These are phyloP conservation scores for Leucosporidium scottii DNA, from an alignment of 768 basidiomycete species.

Conservation along the genomic window DNA sequence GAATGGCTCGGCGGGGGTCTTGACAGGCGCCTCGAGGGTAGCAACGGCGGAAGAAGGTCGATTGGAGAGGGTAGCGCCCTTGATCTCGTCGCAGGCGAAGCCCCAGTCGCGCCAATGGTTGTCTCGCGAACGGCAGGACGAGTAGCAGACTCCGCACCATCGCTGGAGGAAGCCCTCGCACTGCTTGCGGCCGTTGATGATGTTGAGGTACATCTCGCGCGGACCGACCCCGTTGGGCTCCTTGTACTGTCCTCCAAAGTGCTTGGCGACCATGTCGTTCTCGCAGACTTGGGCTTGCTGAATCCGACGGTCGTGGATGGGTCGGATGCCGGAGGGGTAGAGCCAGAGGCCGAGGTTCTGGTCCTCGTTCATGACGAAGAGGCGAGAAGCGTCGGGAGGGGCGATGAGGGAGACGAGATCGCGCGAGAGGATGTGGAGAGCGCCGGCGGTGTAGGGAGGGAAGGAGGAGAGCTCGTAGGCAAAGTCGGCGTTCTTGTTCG, in stretches of 20 bases:
- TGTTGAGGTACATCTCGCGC: constrained; percentile 30
- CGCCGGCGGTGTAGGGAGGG: constrained; percentile 29
- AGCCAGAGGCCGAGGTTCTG: constrained; percentile 30
- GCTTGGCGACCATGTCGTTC: constrained; percentile 33
- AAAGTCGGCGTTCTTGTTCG: constrained; percentile 29
- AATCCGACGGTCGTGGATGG: constrained; percentile 31
- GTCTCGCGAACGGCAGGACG: constrained; percentile 19
- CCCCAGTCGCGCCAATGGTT: constrained; percentile 19
- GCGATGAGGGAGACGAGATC: constrained; percentile 31
- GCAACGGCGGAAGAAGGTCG: background rate
- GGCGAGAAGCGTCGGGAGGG: constrained; percentile 1
- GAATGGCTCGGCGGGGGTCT: background rate
- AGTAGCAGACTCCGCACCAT: constrained; percentile 33
- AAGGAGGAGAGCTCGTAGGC: constrained; percentile 22
- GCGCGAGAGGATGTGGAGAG: constrained; percentile 28
- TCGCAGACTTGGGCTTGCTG: constrained; percentile 32
- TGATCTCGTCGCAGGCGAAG: constrained; percentile 28
- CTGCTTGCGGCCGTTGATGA: constrained; percentile 14
- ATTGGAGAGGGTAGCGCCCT: constrained; percentile 20
- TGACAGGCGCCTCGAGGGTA: constrained; percentile 8
- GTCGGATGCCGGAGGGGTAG: constrained; percentile 20
- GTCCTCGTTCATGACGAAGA: constrained; percentile 25
- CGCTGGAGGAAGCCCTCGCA: constrained; percentile 21
- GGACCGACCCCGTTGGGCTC: constrained; percentile 19
- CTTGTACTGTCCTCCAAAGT: constrained; percentile 17